A percentile compares a stretch with the other conserved stretches of the same genome.
phyloP scores from a whole-genome alignment of 1,139 yeast species.

The Scheffersomyces lignicola region DNA sequence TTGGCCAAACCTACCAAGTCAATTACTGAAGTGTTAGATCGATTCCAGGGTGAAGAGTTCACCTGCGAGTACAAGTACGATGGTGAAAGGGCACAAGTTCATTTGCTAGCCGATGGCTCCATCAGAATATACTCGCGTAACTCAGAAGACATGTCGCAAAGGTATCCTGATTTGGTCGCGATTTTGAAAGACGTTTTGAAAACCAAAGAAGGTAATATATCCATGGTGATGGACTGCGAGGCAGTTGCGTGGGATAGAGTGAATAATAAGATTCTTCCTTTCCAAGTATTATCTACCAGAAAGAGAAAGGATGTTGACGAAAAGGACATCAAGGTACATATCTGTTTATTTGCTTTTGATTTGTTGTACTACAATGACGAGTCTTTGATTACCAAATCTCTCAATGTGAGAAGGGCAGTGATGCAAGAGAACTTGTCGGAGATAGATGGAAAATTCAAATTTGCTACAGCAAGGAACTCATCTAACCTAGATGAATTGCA shows the following conservation, averaged over 20 bases:
- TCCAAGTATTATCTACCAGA: conserved; percentile 88
- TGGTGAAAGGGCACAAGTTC: conserved; percentile 97
- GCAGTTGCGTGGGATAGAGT: conserved; percentile 98
- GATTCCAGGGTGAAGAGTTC: conserved; percentile 81
- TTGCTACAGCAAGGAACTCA: conserved; percentile 75
- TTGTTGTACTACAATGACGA: conserved; percentile 71
- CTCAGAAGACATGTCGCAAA: conserved; percentile 94
- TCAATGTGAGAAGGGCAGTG: conserved; percentile 66
- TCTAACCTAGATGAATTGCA: conserved; percentile 79
- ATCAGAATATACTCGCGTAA: conserved; percentile 87
- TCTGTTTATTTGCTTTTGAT: conserved; percentile 92
- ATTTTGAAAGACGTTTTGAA: conserved; percentile 61
- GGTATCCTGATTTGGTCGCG: conserved; percentile 86
- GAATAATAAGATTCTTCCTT: conserved; percentile 76
- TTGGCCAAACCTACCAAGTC: conserved; percentile 96
- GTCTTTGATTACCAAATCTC: conserved; percentile 65
- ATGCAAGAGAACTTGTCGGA: conserved; percentile 57
- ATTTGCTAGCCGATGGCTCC: conserved; percentile 63
- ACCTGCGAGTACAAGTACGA: conserved; percentile 97
- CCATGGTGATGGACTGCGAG: conserved; percentile 87
- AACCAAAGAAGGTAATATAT: conserved; percentile 33
- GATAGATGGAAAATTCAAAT: conserved; percentile 76
- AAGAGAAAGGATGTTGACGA: conserved; percentile 91
- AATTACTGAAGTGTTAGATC: conserved; percentile 82
- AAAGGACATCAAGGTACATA: conserved; percentile 83